phyloP scores from a whole-genome alignment of 257 asterid species.

The Capsicum chinense region DNA sequence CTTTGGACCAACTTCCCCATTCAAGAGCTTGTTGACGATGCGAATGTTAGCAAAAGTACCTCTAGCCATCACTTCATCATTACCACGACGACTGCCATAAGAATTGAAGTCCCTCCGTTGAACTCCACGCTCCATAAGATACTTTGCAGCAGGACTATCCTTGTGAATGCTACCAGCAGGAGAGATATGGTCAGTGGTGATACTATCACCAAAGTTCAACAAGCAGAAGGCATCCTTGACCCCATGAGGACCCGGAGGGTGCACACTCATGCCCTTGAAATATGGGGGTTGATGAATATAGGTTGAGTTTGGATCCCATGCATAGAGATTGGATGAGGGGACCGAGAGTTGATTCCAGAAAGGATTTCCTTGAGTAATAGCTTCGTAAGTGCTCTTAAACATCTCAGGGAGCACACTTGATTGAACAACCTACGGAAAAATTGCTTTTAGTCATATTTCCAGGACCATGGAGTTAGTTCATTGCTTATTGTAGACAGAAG shows the following conservation, averaged over 20 bases:
- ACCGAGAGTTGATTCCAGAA: slow-evolving; percentile 81
- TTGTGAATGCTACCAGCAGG: slow-evolving; percentile 97
- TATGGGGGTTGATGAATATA: slow-evolving; percentile 97
- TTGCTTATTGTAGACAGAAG: background rate
- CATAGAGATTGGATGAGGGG: slow-evolving; percentile 75
- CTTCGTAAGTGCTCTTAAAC: slow-evolving; percentile 90
- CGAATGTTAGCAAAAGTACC: slow-evolving; percentile 95
- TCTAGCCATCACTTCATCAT: slow-evolving; percentile 96
- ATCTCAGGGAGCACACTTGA: slow-evolving; percentile 93
- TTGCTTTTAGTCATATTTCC: slow-evolving; percentile 6
- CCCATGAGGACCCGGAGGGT: slow-evolving; percentile 82
- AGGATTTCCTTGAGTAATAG: slow-evolving; percentile 83
- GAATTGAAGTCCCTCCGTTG: slow-evolving; percentile 90
- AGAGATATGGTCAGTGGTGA: slow-evolving; percentile 93
- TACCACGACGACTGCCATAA: slow-evolving; percentile 97
- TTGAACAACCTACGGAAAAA: slow-evolving; percentile 71
- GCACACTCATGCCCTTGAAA: slow-evolving; percentile 79
- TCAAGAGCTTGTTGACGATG: slow-evolving; percentile 74
- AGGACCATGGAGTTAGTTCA: background rate
- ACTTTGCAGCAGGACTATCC: slow-evolving; percentile 93
- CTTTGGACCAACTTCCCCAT: slow-evolving; percentile 92
- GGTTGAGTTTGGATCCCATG: slow-evolving; percentile 81
- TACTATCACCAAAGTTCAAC: slow-evolving; percentile 88
- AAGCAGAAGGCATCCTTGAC: slow-evolving; percentile 91
- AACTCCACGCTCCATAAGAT: slow-evolving; percentile 80